Conservation (phyloP, 2,329 filamentous ascomycete species). For the Myrmaecium sp. region DNA sequence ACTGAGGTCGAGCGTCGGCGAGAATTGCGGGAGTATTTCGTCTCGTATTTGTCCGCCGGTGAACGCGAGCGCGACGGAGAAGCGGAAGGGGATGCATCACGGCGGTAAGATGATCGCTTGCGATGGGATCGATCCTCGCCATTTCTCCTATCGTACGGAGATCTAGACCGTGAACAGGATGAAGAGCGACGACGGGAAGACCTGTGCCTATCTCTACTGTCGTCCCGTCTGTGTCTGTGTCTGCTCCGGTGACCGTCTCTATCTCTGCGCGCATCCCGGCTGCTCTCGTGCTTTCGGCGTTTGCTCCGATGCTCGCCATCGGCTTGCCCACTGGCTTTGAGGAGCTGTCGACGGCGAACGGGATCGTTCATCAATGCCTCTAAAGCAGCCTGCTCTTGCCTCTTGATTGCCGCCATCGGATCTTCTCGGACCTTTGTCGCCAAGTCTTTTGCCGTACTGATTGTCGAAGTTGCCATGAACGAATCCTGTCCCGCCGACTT, state of each 20-base stretch:
- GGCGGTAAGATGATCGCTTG: no score
- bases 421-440: constrained; percentile 79
- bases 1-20: no score
- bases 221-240: constrained; percentile 12
- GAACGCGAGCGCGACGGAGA: no score
- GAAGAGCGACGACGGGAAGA: no score
- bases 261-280: constrained; percentile 11
- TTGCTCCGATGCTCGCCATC: background rate
- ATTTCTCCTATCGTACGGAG: no score
- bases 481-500: constrained; percentile 43
- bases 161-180: no score
- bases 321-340: constrained; percentile 21
- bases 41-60: no score
- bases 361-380: constrained; percentile 62
- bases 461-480: constrained; percentile 47
- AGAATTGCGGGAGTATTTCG: no score
- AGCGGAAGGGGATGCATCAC: no score
- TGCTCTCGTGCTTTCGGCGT: constrained; percentile 13
- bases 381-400: constrained; percentile 44
- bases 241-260: constrained; percentile 6
- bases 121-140: no score
- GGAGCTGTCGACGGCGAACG: constrained; percentile 45
- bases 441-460: constrained; percentile 62
- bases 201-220: constrained; percentile 2
- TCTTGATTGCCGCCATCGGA: constrained; percentile 83